Evolutionary conservation across 805 yeast species (phyloP), one percentile per base, ranked within the genome.

Genomic region (Saccharomycopsis fodiens): DNA sequence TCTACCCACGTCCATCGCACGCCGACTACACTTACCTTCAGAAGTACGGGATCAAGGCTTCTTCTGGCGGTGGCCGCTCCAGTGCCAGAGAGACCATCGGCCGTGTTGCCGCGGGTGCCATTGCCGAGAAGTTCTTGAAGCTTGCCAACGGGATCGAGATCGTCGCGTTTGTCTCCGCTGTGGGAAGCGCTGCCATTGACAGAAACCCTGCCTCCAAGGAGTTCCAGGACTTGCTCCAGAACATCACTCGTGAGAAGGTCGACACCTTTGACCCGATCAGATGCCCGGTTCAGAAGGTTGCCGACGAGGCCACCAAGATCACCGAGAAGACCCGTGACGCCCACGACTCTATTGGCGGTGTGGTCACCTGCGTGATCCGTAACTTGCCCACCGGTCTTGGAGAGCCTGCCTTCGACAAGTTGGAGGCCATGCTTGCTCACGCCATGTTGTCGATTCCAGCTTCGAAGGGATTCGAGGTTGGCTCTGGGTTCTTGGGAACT

Each of bases 401-500:
- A 53, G 98, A 93, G 69, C 98, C 98, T 23, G 87, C 88, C 52
- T 93, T 93, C 62, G 98, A 93, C 66, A 93, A 93, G 68, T 70
- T 93, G 52, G 98, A 93, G 72, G 98, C 98, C 27, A 67, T 76
- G 58, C 73, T 93, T 53, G 98, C 97, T 12, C 98, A 93, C 62
- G 97, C 97, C 42, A 93, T 93, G 98, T 69, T 93, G 53, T 89
- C 97, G 2, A 78, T 93, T 52, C 98, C 98, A 17, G 97, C 98
- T 38, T 86, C 97, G 39, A 93, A 93, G 68, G 98, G 97, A 30
- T 93, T 93, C 58, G 98, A 93, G 70, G 80, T 93, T 58, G 98
- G 98, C 44, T 86, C 96, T 25, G 98, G 98, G 12, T 93, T 93
- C 60, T 74, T 76, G 37, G 98, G 98, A 55, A 85, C 94, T 42